Evolutionary conservation across 1,284 basidiomycete genomes (phyloP).

Genomic region (Heterobasidion irregulare): DNA sequence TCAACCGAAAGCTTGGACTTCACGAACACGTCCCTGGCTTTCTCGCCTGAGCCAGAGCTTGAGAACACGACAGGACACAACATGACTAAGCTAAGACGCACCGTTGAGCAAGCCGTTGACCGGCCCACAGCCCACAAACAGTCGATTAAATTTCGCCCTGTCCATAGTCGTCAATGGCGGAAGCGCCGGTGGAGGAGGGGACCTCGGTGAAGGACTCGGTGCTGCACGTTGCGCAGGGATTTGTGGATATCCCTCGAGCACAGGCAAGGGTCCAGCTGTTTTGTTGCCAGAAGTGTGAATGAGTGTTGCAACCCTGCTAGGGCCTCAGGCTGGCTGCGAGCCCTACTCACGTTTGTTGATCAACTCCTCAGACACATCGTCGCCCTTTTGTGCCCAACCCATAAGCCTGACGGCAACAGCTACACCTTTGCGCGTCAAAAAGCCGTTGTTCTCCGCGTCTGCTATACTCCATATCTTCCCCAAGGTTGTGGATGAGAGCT

Average conservation of each 20-base stretch:
- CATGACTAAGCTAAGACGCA: constrained; percentile 21
- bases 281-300: not conserved
- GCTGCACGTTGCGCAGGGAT: constrained; percentile 39
- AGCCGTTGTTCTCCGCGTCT: constrained; percentile 90
- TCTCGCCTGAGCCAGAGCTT: constrained; percentile 52
- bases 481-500: constrained; percentile 68
- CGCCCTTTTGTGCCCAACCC: constrained; percentile 88
- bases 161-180: constrained; percentile 74
- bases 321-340: too few species aligned
- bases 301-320: too few species aligned
- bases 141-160: constrained; percentile 71
- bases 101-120: constrained; percentile 71
- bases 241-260: constrained; percentile 65
- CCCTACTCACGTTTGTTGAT: constrained; percentile 54
- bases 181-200: constrained; percentile 42
- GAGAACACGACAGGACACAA: not conserved
- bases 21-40: constrained; percentile 88
- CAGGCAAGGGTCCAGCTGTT: constrained; percentile 76
- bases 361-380: constrained; percentile 53
- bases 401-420: constrained; percentile 85
- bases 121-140: constrained; percentile 74
- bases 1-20: constrained; percentile 90
- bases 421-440: constrained; percentile 80
- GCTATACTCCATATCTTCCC: constrained; percentile 93
- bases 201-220: constrained; percentile 48